Percentiles rank a stretch among this genome's conserved stretches.
Conservation (phyloP, 225 moss, liverwort and hornwort species). For the Physcomitrellopsis africana region DNA sequence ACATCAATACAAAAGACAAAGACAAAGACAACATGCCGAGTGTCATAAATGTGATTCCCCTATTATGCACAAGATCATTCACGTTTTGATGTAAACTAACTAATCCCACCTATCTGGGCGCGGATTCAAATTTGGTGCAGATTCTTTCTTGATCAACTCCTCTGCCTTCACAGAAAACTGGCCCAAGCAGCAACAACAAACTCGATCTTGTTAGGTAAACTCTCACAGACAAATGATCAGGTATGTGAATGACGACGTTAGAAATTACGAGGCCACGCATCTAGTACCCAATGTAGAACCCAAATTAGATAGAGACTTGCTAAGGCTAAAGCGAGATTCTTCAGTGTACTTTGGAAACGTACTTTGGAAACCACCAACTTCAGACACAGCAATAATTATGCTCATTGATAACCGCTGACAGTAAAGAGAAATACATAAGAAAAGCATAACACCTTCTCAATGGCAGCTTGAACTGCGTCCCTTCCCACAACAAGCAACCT, state of each 20-base stretch:
- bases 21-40: background rate
- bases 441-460: slow-evolving; percentile 54
- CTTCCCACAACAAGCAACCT: slow-evolving; percentile 76
- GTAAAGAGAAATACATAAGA: too few species aligned
- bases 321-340: background rate
- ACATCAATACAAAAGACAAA: background rate
- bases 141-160: slow-evolving; percentile 46
- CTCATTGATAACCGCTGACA: too few species aligned
- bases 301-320: background rate
- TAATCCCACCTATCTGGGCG: slow-evolving; percentile 53
- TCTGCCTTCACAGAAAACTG: slow-evolving; percentile 60
- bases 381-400: too few species aligned
- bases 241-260: background rate
- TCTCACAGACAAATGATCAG: background rate
- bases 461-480: slow-evolving; percentile 74
- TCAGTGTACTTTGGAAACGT: background rate
- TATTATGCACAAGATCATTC: slow-evolving; percentile 18
- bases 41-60: background rate
- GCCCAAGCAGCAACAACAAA: slow-evolving; percentile 15
- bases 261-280: background rate
- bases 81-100: slow-evolving; percentile 17
- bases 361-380: background rate
- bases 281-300: background rate
- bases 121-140: slow-evolving; percentile 30
- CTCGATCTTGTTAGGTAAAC: background rate